phyloP scores from a whole-genome alignment of 495 filamentous ascomycete genomes.

The Lasiosphaeria ovina region DNA sequence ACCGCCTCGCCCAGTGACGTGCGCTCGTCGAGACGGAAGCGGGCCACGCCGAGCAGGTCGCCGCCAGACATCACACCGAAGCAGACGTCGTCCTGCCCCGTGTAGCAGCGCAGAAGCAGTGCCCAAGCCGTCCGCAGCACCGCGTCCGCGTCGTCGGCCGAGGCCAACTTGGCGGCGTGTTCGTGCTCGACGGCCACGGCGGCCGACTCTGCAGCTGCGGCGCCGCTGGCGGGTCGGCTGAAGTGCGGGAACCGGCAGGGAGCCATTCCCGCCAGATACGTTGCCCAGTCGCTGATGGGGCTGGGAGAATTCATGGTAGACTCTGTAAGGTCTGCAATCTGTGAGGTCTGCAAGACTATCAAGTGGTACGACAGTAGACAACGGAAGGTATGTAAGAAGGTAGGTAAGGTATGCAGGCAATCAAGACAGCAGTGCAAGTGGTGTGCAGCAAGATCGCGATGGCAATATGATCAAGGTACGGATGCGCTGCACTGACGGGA shows the following conservation, averaged over 20 bases:
- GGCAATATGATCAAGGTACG: too few species aligned
- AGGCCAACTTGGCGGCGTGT: constrained; percentile 6
- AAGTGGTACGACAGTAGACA: not conserved
- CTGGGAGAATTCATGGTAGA: constrained; percentile 12
- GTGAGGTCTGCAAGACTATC: not conserved
- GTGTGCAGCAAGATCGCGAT: too few species aligned
- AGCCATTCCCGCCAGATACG: constrained; percentile 9
- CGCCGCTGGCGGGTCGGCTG: constrained; percentile 4
- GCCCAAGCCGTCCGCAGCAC: constrained; percentile 25
- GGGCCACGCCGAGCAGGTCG: constrained; percentile 10
- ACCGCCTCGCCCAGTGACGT: constrained; percentile 10
- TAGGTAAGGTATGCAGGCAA: too few species aligned
- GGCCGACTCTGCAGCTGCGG: constrained; percentile 11
- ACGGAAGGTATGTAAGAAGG: not conserved
- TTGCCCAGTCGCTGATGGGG: constrained; percentile 13
- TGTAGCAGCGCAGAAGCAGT: constrained; percentile 24
- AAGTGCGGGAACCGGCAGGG: constrained; percentile 24
- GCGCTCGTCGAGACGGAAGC: constrained; percentile 13
- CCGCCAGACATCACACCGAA: constrained; percentile 19
- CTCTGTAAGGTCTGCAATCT: not conserved
- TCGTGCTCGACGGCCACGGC: constrained; percentile 16
- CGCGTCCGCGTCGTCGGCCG: constrained; percentile 10
- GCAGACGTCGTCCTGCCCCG: constrained; percentile 24
- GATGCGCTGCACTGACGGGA: too few species aligned
- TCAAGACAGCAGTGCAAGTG: too few species aligned